These are phyloP conservation scores for Didymella sp. DNA, from an alignment of 2,329 filamentous ascomycete genomes.

Conservation along the genomic window DNA sequence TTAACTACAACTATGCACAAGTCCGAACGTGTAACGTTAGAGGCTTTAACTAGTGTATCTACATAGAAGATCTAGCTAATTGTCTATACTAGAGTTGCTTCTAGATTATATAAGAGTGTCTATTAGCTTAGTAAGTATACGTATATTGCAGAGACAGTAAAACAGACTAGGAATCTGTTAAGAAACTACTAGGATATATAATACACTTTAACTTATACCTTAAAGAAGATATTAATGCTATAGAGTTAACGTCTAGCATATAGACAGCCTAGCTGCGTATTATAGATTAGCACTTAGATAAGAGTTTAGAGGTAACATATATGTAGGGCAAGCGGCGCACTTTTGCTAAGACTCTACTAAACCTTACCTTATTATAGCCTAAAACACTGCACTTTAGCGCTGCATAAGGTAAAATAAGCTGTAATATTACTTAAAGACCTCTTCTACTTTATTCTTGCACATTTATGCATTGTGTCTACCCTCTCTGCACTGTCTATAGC, in stretches of 20 bases:
- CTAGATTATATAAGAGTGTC: conserved; percentile 15
- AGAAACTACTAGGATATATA: not conserved
- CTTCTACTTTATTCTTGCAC: too few species aligned
- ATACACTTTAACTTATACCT: not conserved
- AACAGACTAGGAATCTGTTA: not conserved
- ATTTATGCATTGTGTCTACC: too few species aligned
- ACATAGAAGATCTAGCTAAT: conserved; percentile 10
- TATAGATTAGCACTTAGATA: conserved; percentile 9
- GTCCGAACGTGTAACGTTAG: conserved; percentile 2
- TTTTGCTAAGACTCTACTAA: too few species aligned
- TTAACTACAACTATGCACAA: not conserved
- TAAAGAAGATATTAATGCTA: not conserved
- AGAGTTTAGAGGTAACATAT: conserved; percentile 5
- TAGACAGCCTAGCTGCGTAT: conserved; percentile 5
- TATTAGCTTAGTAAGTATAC: conserved; percentile 1
- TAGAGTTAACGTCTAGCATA: not conserved
- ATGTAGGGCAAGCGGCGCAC: too few species aligned
- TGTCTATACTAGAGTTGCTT: conserved; percentile 14
- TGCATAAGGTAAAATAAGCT: too few species aligned
- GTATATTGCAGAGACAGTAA: not conserved
- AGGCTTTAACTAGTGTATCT: conserved; percentile 1
- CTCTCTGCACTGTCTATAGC: too few species aligned
- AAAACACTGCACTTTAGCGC: too few species aligned
- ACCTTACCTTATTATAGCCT: too few species aligned
- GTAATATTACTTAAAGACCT: too few species aligned